These are phyloP conservation scores for Verticillium dahliae DNA, from an alignment of 2,329 filamentous ascomycete genomes.

Conservation along the genomic window DNA sequence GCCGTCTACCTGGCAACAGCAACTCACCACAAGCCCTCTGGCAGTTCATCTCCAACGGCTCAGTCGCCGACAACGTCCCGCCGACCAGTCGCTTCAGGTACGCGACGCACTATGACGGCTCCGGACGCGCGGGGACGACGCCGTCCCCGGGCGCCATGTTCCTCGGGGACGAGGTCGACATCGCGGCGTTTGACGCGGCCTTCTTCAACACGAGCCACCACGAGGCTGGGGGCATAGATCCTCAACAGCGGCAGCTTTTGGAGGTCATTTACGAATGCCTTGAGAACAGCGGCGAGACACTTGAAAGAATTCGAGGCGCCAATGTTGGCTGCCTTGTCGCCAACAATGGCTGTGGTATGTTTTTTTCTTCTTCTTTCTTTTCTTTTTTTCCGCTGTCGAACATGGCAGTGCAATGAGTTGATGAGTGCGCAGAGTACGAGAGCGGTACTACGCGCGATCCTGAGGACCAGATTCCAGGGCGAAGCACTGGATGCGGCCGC, in stretches of 20 bases:
- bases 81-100: conserved; percentile 24
- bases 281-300: conserved; percentile 11
- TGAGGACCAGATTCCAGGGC: conserved; percentile 18
- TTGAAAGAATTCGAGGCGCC: conserved; percentile 4
- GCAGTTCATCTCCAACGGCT: conserved; percentile 24
- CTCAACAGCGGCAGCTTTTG: conserved; percentile 23
- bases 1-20: conserved; percentile 31
- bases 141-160: conserved; percentile 29
- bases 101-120: conserved; percentile 26
- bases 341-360: conserved; percentile 16
- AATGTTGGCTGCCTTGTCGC: conserved; percentile 14
- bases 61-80: conserved; percentile 21
- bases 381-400: no score
- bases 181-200: conserved; percentile 21
- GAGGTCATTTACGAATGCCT: conserved; percentile 27
- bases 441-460: conserved; percentile 17
- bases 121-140: conserved; percentile 26
- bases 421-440: conserved; percentile 19
- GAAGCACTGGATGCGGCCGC: conserved; percentile 24
- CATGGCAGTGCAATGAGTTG: no score
- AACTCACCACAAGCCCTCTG: conserved; percentile 26
- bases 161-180: conserved; percentile 7
- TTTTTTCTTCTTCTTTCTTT: no score
- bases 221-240: conserved; percentile 23
- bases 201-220: conserved; percentile 18